phyloP scores from a whole-genome alignment of 2,329 filamentous ascomycete species.

The Byssochlamys sp. region DNA sequence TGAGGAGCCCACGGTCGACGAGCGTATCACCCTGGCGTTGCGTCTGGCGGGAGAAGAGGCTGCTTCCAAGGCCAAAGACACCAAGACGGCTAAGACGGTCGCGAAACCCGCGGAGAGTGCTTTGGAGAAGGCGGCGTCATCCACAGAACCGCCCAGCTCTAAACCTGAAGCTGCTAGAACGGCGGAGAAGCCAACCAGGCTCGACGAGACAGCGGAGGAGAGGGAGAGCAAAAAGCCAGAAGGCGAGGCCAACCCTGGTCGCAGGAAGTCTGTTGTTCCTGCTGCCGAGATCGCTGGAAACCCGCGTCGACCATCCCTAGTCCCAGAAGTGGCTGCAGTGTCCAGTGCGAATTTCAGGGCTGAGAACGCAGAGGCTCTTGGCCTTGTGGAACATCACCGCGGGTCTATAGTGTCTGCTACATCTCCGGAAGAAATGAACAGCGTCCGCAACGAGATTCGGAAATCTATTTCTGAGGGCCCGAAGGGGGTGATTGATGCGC shows the following conservation, averaged over 20 bases:
- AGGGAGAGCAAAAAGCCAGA: constrained; percentile 7
- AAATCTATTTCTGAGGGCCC: constrained; percentile 26
- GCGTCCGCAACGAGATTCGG: constrained; percentile 27
- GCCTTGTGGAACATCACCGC: constrained; percentile 31
- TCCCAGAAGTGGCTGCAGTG: constrained; percentile 26
- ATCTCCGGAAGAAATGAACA: constrained; percentile 24
- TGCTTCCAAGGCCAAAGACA: constrained; percentile 28
- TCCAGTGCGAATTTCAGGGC: constrained; percentile 31
- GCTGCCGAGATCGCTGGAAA: constrained; percentile 19
- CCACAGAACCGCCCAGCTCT: constrained; percentile 6
- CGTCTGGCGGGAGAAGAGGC: constrained; percentile 36
- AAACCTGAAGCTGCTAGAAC: constrained; percentile 9
- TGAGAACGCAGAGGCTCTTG: constrained; percentile 26
- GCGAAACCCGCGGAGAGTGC: constrained; percentile 1
- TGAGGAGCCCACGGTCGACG: constrained; percentile 24
- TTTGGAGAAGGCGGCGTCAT: constrained; percentile 8
- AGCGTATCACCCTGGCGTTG: constrained; percentile 30
- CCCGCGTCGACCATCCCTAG: constrained; percentile 21
- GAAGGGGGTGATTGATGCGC: constrained; percentile 16
- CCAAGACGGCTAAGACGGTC: constrained; percentile 8
- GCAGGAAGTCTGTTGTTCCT: constrained; percentile 21
- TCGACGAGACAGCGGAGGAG: constrained; percentile 9
- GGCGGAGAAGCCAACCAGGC: constrained; percentile 6
- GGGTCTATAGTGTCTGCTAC: constrained; percentile 26
- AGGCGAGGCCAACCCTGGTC: constrained; percentile 7